These are phyloP conservation scores for Nicotiana tabacum DNA, from an alignment of 257 asterid species.

Conservation along the genomic window DNA sequence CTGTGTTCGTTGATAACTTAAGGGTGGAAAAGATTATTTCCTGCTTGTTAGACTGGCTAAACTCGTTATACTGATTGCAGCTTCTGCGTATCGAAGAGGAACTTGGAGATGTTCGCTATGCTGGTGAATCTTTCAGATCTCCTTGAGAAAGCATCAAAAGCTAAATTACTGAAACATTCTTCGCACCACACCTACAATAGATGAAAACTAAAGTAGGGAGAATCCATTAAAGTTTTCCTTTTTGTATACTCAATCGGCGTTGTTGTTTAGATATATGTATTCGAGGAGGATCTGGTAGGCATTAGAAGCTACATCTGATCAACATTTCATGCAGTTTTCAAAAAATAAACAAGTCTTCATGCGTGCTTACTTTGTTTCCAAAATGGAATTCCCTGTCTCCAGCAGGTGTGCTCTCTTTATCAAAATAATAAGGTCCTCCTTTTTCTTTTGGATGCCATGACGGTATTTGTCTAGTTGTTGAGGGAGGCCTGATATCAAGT, in stretches of 20 bases:
- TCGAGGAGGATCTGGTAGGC: neutral
- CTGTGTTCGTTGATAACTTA: neutral
- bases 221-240: neutral
- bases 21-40: neutral
- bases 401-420: neutral
- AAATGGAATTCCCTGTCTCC: neutral
- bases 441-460: neutral
- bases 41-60: neutral
- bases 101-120: constrained; percentile 86
- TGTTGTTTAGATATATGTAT: neutral
- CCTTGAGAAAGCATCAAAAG: constrained; percentile 35
- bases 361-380: neutral
- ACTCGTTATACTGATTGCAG: constrained; percentile 30
- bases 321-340: neutral
- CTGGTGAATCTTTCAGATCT: constrained; percentile 91
- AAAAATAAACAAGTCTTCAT: neutral
- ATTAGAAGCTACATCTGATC: neutral
- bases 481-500: neutral
- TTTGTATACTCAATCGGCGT: neutral
- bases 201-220: neutral
- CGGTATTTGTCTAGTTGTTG: neutral
- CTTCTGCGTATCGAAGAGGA: constrained; percentile 97
- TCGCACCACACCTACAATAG: no score
- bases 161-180: neutral
- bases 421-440: neutral